Conservation (phyloP, 2,329 filamentous ascomycete genomes). For the Dichotomopilus funicola region DNA sequence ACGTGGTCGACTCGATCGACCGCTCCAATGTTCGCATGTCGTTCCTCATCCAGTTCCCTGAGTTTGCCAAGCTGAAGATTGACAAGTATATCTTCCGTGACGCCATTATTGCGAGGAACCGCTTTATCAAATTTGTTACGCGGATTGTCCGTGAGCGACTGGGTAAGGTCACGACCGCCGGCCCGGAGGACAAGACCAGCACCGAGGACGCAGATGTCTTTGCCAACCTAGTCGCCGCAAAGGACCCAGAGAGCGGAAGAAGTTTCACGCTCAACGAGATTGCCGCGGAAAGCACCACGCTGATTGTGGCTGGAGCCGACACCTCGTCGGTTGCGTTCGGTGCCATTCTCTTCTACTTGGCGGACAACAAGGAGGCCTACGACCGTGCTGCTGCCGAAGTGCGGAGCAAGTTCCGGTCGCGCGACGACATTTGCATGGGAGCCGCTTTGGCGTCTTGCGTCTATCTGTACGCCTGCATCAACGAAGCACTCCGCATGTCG, state of each 20-base stretch:
- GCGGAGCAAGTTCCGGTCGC: neutral
- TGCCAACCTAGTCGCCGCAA: constrained; percentile 1
- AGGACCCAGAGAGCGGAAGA: neutral
- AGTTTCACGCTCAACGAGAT: neutral
- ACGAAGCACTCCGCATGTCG: constrained; percentile 25
- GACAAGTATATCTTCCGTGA: constrained; percentile 5
- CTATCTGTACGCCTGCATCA: constrained; percentile 10
- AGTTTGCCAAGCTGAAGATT: neutral
- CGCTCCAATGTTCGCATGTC: constrained; percentile 4
- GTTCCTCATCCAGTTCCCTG: neutral
- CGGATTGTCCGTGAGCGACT: neutral
- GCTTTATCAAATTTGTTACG: neutral
- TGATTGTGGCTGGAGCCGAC: constrained; percentile 1
- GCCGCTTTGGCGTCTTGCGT: neutral
- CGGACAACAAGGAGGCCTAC: constrained; percentile 4
- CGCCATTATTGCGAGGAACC: neutral
- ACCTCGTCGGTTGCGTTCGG: constrained; percentile 1
- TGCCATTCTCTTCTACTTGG: constrained; percentile 10
- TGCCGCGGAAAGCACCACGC: constrained; percentile 1
- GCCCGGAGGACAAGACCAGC: too few species aligned
- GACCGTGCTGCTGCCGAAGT: constrained; percentile 3
- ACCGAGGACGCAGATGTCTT: constrained; percentile 1
- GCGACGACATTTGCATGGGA: constrained; percentile 1
- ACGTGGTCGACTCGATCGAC: constrained; percentile 5
- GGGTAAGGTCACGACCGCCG: neutral